Conservation (phyloP, 2,329 filamentous ascomycete species). For the Trichoderma simmonsii region DNA sequence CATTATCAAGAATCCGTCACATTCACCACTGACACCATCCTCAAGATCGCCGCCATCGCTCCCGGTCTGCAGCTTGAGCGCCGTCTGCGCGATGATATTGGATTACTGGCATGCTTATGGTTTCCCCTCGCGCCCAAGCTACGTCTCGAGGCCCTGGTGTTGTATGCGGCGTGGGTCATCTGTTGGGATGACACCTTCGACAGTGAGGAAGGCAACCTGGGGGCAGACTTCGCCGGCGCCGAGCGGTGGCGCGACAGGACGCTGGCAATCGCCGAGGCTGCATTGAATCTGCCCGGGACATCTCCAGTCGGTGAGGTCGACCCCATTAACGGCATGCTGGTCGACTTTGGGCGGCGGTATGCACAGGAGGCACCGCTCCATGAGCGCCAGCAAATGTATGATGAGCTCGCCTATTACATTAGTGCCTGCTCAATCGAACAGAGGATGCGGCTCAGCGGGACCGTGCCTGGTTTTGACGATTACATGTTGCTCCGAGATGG, state of each 20-base stretch:
- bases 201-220: slow-evolving; percentile 29
- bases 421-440: slow-evolving; percentile 30
- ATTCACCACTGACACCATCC: slow-evolving; percentile 25
- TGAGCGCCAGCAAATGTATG: slow-evolving; percentile 19
- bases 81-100: slow-evolving; percentile 36
- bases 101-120: slow-evolving; percentile 22
- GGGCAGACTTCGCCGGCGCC: slow-evolving; percentile 27
- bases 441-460: slow-evolving; percentile 24
- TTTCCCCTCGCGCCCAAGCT: slow-evolving; percentile 25
- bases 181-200: slow-evolving; percentile 36
- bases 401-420: slow-evolving; percentile 27
- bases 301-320: slow-evolving; percentile 16
- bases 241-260: slow-evolving; percentile 28
- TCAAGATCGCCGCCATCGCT: slow-evolving; percentile 36
- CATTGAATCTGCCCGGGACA: slow-evolving; percentile 17
- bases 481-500: slow-evolving; percentile 31
- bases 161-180: slow-evolving; percentile 31
- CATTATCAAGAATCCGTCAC: slow-evolving; percentile 23
- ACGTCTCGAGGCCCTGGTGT: slow-evolving; percentile 24
- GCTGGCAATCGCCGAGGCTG: slow-evolving; percentile 20
- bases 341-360: slow-evolving; percentile 24
- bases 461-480: slow-evolving; percentile 27
- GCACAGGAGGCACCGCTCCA: background rate
- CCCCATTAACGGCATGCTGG: slow-evolving; percentile 27
- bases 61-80: slow-evolving; percentile 18